phyloP scores from a whole-genome alignment of 306 rosid species.

The Notholithocarpus densiflorus region DNA sequence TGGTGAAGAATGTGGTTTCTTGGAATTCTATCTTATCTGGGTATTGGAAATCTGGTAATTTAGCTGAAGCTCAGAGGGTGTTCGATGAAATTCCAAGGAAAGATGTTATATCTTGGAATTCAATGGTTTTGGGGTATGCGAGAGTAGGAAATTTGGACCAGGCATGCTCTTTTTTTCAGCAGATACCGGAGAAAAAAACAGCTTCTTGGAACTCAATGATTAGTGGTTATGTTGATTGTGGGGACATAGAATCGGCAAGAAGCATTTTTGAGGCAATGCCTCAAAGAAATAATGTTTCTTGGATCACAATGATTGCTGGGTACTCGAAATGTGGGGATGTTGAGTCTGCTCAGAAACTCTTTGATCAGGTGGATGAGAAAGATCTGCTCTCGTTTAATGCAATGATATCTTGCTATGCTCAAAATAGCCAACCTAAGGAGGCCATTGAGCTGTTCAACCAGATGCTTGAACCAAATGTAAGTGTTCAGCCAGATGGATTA shows the following conservation, averaged over 20 bases:
- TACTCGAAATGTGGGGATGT: conserved; percentile 62
- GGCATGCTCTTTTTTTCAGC: conserved; percentile 50
- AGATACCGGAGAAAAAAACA: conserved; percentile 53
- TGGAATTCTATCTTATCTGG: conserved; percentile 78
- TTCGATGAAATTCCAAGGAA: conserved; percentile 55
- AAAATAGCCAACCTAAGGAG: conserved; percentile 60
- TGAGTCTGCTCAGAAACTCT: conserved; percentile 52
- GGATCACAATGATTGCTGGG: conserved; percentile 64
- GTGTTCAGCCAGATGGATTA: conserved; percentile 57
- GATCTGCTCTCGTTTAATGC: conserved; percentile 50
- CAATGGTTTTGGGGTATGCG: conserved; percentile 62
- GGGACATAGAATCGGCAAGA: conserved; percentile 44
- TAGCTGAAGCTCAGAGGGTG: conserved; percentile 43
- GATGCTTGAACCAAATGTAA: conserved; percentile 39
- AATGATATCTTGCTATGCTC: conserved; percentile 75
- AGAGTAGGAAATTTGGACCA: conserved; percentile 48
- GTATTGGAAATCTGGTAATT: conserved; percentile 49
- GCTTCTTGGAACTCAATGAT: conserved; percentile 78
- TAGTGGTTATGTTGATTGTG: conserved; percentile 51
- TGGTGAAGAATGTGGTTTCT: conserved; percentile 61
- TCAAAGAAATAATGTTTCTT: conserved; percentile 48
- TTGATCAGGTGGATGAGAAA: conserved; percentile 46
- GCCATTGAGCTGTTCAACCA: conserved; percentile 59
- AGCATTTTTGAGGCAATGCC: conserved; percentile 55
- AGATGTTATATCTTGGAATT: conserved; percentile 73